Evolutionary conservation across 1,139 yeast species (phyloP), one percentile per base, ranked within the genome.

Genomic region (Blastobotrys capitulatus): DNA sequence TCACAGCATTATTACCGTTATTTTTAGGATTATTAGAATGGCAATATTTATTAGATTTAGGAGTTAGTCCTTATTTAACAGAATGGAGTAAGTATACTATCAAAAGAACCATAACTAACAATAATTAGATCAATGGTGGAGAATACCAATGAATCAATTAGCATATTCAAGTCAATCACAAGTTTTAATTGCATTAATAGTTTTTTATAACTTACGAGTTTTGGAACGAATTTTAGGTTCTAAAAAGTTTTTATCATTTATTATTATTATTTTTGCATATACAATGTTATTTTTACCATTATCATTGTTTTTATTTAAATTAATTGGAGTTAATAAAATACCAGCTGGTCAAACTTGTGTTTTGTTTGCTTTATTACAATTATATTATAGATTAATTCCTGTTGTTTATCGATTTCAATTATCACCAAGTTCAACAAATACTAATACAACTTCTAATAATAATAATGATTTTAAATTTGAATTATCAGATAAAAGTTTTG

Each of bases 201-300:
- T 83, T 34, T 67, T 83, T 60, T 83, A 83, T 60, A 76, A 81
- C 46, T 73, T 76, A 60, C 79, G 87, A 55, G 76, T 74, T 35
- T 65, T 86, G 48, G 95, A 86, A 63, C 66, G 94, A 48, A 67
- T 81, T 53, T 77, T 75, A 55, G 90, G 92, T 0, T 73, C 85
- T 5, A 70, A 78, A 46, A 81, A 78, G 60, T 82, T 78, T 60
- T 61, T 78, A 26, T 64, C 70, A 7, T 47, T 59, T 22, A 52
- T 74, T 1, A 35, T 67, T 0, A 56, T 72, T 38, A 53, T 68
- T 8, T 66, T 57, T 38, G 5, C 57, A 4, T 68, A 71, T 53
- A 68, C 69, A 41, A 22, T 67, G 25, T 26, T 69, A 0, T 44
- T 62, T 1, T 57, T 63, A 3, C 56, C 67, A 2, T 36, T 61